phyloP scores from a whole-genome alignment of 768 basidiomycete species.

The Suillus plorans region DNA sequence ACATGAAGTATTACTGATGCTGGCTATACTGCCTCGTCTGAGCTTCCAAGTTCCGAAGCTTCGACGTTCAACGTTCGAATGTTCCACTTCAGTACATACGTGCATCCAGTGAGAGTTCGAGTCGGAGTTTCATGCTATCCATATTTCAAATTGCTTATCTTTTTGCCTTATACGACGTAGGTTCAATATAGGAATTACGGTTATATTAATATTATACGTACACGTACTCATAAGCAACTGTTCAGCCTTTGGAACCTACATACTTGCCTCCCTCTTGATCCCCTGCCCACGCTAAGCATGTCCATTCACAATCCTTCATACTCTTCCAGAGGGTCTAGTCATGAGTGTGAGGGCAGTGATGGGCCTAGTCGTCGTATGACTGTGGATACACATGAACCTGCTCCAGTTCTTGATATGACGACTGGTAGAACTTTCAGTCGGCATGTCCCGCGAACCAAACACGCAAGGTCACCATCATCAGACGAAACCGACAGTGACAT shows the following conservation, averaged over 20 bases:
- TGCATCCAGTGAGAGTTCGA: too few relatives aligned
- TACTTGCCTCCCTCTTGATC: neutral
- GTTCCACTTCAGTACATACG: too few relatives aligned
- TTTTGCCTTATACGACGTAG: neutral
- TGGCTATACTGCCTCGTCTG: neutral
- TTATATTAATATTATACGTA: neutral
- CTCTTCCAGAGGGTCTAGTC: neutral
- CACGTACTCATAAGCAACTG: neutral
- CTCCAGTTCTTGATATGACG: neutral
- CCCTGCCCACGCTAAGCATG: neutral
- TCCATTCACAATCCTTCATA: neutral
- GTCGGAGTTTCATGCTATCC: too few relatives aligned
- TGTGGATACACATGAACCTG: neutral
- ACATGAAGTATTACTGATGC: neutral
- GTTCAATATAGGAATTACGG: neutral
- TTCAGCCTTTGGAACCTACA: too few relatives aligned
- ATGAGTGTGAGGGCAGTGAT: neutral
- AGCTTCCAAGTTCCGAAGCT: neutral
- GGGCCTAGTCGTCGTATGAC: neutral
- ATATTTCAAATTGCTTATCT: too few relatives aligned
- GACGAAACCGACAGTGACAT: neutral
- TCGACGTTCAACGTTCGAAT: too few relatives aligned
- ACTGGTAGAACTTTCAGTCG: neutral
- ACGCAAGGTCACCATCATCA: neutral
- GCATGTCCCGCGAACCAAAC: neutral